Evolutionary conservation across 1,284 basidiomycete genomes (phyloP), one percentile per base, ranked within the genome.

Genomic region (Pterula multifida): DNA sequence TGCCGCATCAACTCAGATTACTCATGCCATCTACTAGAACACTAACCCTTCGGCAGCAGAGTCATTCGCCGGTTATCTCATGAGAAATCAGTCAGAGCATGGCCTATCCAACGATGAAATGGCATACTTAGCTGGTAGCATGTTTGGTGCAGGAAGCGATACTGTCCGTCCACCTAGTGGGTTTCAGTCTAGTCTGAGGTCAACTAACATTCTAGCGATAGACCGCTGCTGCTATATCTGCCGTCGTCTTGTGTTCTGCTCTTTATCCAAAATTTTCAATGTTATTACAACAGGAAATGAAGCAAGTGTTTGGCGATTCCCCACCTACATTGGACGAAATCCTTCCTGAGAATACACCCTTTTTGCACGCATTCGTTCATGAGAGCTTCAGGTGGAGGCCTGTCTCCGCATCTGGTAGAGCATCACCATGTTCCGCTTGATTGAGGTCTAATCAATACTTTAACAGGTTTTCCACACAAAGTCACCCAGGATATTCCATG

Each of bases 71-170:
- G 73, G 71, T 55, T 78, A 76, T 36, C 65, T 83, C 2, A 59
- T 83, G 3, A 76, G 80, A 50, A 67, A 68, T n/a, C 72, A 74
- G 53, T 54, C 63, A 0, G 68, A 74, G 36, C 69, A 76, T 26
- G 70, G 66, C 2, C 61, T 84, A 2, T 68, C 73, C 0, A 67
- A 74, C 26, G 65, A 74, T 45, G 79, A 84, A 53, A 68, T 74
- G 4, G 69, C 78, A 0, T 84, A 78, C 57, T 66, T 83, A 2
- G 75, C 73, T 0, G 81, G 81, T 0, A 71, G 71, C 3, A 72
- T 82, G 65, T 82, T 81, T 50, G 81, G 78, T 35, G 80, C 79
- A 0, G 80, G 79, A 3, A 73, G 72, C 1, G 81, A 80, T 50
- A 82, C 79, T n/a, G 73, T 73, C 45, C 11, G 50, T 56, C 11